Evolutionary conservation across 176 grass and related monocot genomes (phyloP), one percentile per base, ranked within the genome.

Genomic region (Oryza brachyantha): DNA sequence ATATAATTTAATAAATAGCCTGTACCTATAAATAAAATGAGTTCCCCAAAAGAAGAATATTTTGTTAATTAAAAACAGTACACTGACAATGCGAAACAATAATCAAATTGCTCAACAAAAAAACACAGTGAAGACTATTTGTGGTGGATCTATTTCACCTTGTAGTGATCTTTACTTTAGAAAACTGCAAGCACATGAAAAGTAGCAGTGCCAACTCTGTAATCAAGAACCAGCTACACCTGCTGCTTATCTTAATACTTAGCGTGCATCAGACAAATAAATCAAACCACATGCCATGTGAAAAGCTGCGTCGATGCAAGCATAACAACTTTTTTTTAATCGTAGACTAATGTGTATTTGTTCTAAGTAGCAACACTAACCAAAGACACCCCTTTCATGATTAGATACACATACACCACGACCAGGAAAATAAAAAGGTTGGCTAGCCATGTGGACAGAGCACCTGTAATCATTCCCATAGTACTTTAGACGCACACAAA

Each of bases 401-500:
- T 89, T 85, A 21, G 48, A 52, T 52, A 89, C 77, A 70, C 86
- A 84, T 50, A 57, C 64, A 80, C 35, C 70, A 70, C 14, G 76
- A 63, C 45, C 43, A 21, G 39, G 68, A 70, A 38, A 64, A 59
- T 43, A 68, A 84, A 55, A 57, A 81, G 41, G 36, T 58, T 61
- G 59, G 10, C 77, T 6, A 24, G 8, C 52, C 19, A 89, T 89
- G 82, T 81, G 65, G 38, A 76, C 66, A 85, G 87, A 72, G 39
- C 82, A 81, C 66, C 72, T 85, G 82, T 55, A 81, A 85, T 85
- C 82, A 85, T 89, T 89, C 72, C 74, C 6, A 52, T 27, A 37
- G 64, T 52, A 67, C 10, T 25, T 63, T 67, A 58, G 65, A 84
- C 73, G 76, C 10, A 46, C 29, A 64, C 77, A 76, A 64, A 84